Conservation (phyloP, 257 asterid genomes). For the Solanum ossicruentum region DNA sequence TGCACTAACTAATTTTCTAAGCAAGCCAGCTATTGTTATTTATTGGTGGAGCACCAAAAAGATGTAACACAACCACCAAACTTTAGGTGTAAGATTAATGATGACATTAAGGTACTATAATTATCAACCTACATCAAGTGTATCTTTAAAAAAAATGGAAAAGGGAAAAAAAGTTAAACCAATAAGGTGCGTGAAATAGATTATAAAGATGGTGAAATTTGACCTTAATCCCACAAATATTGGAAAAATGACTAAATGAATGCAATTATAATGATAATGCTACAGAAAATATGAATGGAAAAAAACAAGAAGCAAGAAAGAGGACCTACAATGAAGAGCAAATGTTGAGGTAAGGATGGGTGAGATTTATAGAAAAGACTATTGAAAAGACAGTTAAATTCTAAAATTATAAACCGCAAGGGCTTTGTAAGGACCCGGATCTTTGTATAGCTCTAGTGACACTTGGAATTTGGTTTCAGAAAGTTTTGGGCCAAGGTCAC, state of each 20-base stretch:
- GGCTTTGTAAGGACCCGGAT: rapidly evolving
- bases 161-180: neutral
- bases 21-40: neutral
- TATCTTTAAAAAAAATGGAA: neutral
- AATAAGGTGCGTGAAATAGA: neutral
- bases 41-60: neutral
- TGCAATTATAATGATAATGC: neutral
- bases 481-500: too few species aligned
- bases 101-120: neutral
- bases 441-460: too few species aligned
- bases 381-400: neutral
- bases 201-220: neutral
- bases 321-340: neutral
- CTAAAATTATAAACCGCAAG: neutral
- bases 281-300: neutral
- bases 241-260: neutral
- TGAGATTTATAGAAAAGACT: neutral
- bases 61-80: neutral
- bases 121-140: neutral
- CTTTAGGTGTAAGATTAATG: neutral
- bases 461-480: too few species aligned
- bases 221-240: neutral
- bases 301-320: neutral
- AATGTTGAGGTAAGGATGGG: neutral
- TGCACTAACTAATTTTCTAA: neutral